Evolutionary conservation across 2,329 filamentous ascomycete species (phyloP), one percentile per base, ranked within the genome.

Genomic region (Diplodia seriata): DNA sequence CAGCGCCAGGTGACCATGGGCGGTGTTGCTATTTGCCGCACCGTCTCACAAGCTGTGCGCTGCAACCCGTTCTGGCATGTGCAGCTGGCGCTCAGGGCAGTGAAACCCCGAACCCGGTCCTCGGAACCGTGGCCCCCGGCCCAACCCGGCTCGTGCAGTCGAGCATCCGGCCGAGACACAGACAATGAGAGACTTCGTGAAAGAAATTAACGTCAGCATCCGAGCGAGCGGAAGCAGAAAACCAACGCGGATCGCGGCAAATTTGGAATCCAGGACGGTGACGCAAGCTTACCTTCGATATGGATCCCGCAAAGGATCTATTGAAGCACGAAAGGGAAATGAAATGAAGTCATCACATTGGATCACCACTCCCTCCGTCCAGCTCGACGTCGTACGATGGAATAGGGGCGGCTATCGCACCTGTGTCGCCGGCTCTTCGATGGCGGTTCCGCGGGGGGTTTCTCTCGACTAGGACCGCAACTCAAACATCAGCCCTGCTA

Each of bases 231-330:
- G 29, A 63, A 51, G n/a, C 38, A 62, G 57, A 50, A 62, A 26
- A 33, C 18, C 38, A 33, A 51, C 43, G 51, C 59, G 40, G 23
- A 33, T 12, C n/a, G 59, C 51, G 31, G 59, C 43, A 26, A 51
- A 63, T 63, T 63, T 63, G 59, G 59, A 63, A 63, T 63, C n/a
- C 57, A 50, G 15, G 23, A 18, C 26, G 40, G 59, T 63, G 43
- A 63, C 59, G 59, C 59, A 63, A 63, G 47, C 59, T 53, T 20
- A 51, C 23, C 33, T 51, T 33, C 59, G 51, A 63, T 62, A 63
- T 51, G 11, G 31, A 26, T 8, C 31, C n/a, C 9, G 40, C 33
- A 43, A 63, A 63, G 59, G 59, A 63, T 63, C 51, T 51, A 63
- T 63, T 31, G 59, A 63, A 36, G 59, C 47, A 63, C 59, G 31